phyloP scores from a whole-genome alignment of 106 monocot genomes.

The Apostasia shenzhenica region DNA sequence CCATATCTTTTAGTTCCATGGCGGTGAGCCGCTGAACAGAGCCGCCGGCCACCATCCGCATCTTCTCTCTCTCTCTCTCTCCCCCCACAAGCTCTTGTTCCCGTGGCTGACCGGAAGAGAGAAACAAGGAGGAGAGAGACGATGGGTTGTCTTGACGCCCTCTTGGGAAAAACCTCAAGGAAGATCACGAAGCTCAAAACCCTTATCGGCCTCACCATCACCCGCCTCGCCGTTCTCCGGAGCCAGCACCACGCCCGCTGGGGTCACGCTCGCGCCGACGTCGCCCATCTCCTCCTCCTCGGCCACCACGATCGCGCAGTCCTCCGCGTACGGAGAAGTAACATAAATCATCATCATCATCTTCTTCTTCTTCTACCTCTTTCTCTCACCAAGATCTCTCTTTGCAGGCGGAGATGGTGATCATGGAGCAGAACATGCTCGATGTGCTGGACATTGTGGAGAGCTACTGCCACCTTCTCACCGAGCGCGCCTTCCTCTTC shows the following conservation, averaged over 20 bases:
- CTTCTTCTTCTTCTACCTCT: neutral
- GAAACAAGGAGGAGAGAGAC: conserved; percentile 1
- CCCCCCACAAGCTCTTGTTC: too few species aligned
- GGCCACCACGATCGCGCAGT: conserved; percentile 64
- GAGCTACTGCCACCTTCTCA: conserved; percentile 49
- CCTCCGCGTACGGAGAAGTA: conserved; percentile 28
- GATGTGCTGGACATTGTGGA: conserved; percentile 60
- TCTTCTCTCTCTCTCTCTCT: too few species aligned
- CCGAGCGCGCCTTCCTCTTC: conserved; percentile 44
- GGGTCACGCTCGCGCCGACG: conserved; percentile 50
- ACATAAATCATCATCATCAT: neutral
- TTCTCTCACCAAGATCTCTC: too few species aligned
- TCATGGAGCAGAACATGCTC: conserved; percentile 79
- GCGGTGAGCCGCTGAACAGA: too few species aligned
- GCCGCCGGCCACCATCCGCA: too few species aligned
- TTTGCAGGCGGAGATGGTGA: conserved; percentile 54
- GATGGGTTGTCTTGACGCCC: conserved; percentile 33
- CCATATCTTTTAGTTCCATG: too few species aligned
- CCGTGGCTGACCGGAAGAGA: too few species aligned
- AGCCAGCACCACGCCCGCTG: conserved; percentile 48
- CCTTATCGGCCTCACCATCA: conserved; percentile 31
- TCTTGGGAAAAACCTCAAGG: conserved; percentile 23
- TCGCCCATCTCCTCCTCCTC: conserved; percentile 53
- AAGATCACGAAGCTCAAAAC: conserved; percentile 39
- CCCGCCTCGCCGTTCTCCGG: conserved; percentile 52